Percentiles rank a stretch among this genome's conserved stretches.
These are phyloP conservation scores for Protomyces lactucae-debilis DNA, from an alignment of 1,139 yeast genomes.

Conservation along the genomic window DNA sequence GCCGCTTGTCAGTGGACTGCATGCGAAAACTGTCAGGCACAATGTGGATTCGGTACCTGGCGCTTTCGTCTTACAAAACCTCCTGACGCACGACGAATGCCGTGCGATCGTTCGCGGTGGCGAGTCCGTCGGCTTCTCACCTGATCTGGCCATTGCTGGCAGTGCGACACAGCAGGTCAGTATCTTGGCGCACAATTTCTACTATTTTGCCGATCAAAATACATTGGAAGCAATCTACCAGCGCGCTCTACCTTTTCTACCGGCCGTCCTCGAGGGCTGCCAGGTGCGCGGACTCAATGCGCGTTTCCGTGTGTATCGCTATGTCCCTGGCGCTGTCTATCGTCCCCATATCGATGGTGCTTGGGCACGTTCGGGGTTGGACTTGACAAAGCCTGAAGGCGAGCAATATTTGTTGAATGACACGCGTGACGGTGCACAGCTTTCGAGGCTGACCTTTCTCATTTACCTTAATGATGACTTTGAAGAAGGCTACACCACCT, in stretches of 20 bases:
- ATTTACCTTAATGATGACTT: conserved; percentile 25
- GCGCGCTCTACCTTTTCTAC: conserved; percentile 16
- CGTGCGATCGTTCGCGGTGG: conserved; percentile 13
- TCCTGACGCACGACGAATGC: conserved; percentile 7
- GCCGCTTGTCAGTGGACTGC: background rate
- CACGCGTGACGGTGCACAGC: conserved; percentile 9
- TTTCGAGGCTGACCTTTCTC: conserved; percentile 21
- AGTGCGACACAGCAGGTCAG: conserved; percentile 22
- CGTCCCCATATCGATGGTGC: conserved; percentile 26
- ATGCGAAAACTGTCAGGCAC: background rate
- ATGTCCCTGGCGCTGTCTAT: conserved; percentile 25
- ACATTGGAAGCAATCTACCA: background rate
- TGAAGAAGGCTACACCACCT: conserved; percentile 20
- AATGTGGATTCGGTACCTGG: conserved; percentile 18
- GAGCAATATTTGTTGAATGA: conserved; percentile 18
- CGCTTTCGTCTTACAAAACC: conserved; percentile 15
- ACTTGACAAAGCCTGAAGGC: conserved; percentile 12
- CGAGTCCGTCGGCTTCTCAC: conserved; percentile 18
- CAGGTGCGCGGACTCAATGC: conserved; percentile 20
- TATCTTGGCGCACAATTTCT: conserved; percentile 24
- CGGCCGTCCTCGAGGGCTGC: conserved; percentile 18
- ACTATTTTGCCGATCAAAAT: conserved; percentile 15
- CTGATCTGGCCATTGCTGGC: conserved; percentile 22
- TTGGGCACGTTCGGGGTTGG: conserved; percentile 26
- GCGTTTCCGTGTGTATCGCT: conserved; percentile 21